Conservation (phyloP, 192 early-diverging fungal genomes). For the Rhizophagus prolifer region DNA sequence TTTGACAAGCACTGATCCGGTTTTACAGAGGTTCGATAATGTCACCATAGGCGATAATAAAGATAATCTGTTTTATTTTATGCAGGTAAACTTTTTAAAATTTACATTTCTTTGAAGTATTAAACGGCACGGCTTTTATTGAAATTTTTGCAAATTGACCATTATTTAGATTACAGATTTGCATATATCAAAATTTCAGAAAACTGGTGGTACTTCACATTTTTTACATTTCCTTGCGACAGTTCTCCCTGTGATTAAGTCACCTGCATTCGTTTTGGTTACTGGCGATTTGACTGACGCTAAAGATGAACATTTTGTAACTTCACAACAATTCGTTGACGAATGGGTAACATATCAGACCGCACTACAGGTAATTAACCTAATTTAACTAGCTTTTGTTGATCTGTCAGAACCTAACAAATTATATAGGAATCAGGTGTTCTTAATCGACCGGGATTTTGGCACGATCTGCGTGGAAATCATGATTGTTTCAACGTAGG, state of each 20-base stretch:
- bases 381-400: background rate
- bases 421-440: conserved; percentile 8
- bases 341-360: conserved; percentile 78
- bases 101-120: background rate
- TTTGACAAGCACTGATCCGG: background rate
- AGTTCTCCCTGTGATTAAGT: conserved; percentile 69
- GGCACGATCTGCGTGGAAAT: conserved; percentile 89
- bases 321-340: conserved; percentile 73
- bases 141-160: background rate
- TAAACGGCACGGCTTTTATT: background rate
- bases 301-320: conserved; percentile 63
- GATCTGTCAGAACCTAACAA: background rate
- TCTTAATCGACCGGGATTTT: conserved; percentile 49
- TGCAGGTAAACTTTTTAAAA: conserved; percentile 50
- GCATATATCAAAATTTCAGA: conserved; percentile 75
- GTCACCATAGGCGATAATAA: conserved; percentile 51
- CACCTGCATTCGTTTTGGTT: conserved; percentile 73
- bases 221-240: conserved; percentile 73
- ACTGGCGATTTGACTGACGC: conserved; percentile 92
- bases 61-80: conserved; percentile 66
- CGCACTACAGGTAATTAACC: conserved; percentile 54
- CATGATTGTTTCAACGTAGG: conserved; percentile 91
- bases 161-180: conserved; percentile 72
- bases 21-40: conserved; percentile 26
- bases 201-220: conserved; percentile 68